Conservation (phyloP, 495 filamentous ascomycete genomes). For the Penicillium coffeae region DNA sequence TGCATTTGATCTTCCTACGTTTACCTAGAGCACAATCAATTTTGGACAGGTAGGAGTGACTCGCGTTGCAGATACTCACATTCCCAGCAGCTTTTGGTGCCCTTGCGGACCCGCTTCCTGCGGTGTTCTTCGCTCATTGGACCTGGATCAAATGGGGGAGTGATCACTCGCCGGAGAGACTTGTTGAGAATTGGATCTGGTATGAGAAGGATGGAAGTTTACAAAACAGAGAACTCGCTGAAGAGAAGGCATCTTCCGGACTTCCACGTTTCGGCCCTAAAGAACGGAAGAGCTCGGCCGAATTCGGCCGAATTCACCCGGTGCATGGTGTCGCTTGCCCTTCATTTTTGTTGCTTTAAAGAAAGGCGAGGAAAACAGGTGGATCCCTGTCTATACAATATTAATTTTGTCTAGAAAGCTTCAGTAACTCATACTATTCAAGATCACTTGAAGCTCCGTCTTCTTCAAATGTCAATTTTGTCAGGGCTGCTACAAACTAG, state of each 20-base stretch:
- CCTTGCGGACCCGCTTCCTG: slow-evolving; percentile 15
- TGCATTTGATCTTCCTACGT: slow-evolving; percentile 18
- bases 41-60: neutral
- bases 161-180: too few relatives aligned
- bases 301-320: neutral
- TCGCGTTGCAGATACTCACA: slow-evolving; percentile 10
- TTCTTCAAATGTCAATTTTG: too few relatives aligned
- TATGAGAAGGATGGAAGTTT: too few relatives aligned
- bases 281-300: neutral
- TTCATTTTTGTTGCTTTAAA: neutral
- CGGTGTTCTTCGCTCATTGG: neutral
- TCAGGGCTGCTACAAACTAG: too few relatives aligned
- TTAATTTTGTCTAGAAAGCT: too few relatives aligned
- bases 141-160: neutral
- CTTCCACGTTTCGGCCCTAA: neutral
- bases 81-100: slow-evolving; percentile 20
- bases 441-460: too few relatives aligned
- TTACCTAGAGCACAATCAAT: slow-evolving; percentile 1
- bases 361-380: too few relatives aligned
- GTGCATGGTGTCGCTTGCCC: neutral
- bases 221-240: too few relatives aligned
- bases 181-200: too few relatives aligned
- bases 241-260: neutral
- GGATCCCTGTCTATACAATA: too few relatives aligned
- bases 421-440: too few relatives aligned